Percentiles rank a stretch among this genome's conserved stretches.
phyloP scores from a whole-genome alignment of 78 protist genomes.

The Polysphondylium violaceum region DNA sequence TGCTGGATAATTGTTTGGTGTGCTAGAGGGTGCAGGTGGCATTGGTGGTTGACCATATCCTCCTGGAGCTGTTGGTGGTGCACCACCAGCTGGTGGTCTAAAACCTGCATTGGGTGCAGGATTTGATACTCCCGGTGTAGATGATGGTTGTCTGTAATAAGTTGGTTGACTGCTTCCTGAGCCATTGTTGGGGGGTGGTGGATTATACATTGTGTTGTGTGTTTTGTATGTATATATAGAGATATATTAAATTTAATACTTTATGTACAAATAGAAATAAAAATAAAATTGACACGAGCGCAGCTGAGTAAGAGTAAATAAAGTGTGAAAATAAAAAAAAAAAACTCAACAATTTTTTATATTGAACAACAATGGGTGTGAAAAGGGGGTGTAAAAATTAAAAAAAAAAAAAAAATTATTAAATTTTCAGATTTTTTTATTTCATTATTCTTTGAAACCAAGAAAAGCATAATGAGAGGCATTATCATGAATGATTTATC shows the following conservation, averaged over 20 bases:
- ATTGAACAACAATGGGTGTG: not conserved
- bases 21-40: not conserved
- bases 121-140: constrained; percentile 46
- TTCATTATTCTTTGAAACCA: too few species aligned
- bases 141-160: constrained; percentile 76
- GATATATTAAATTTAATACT: too few species aligned
- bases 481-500: too few species aligned
- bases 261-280: too few species aligned
- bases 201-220: constrained; percentile 52
- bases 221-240: too few species aligned
- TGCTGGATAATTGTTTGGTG: constrained; percentile 12
- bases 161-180: not conserved
- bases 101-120: constrained; percentile 31
- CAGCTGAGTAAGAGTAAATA: not conserved
- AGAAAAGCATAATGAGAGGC: too few species aligned
- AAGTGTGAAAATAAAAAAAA: not conserved
- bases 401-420: not conserved
- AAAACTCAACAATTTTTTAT: not conserved
- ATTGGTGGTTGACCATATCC: constrained; percentile 7
- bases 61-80: constrained; percentile 2
- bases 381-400: not conserved
- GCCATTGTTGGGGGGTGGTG: constrained; percentile 46
- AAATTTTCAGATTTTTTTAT: not conserved
- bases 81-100: not conserved
- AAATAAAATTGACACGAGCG: not conserved